These are phyloP conservation scores for Neonectria punicea DNA, from an alignment of 2,329 filamentous ascomycete genomes.

Conservation along the genomic window DNA sequence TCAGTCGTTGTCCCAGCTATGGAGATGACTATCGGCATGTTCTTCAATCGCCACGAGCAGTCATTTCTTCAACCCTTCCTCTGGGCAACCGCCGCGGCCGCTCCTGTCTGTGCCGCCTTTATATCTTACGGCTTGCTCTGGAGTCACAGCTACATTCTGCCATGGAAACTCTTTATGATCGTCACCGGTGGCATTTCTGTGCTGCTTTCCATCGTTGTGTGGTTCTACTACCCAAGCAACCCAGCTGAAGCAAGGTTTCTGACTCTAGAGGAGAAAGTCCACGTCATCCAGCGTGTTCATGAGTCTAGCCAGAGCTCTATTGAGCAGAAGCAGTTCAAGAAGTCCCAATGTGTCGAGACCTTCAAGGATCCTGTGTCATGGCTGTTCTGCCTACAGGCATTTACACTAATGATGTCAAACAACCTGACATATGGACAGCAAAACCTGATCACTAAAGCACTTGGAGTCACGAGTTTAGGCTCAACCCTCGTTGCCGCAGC, in stretches of 20 bases:
- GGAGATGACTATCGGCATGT: conserved; percentile 54
- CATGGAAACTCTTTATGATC: conserved; percentile 54
- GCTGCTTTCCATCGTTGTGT: conserved; percentile 47
- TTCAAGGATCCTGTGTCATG: conserved; percentile 46
- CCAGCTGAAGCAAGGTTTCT: conserved; percentile 52
- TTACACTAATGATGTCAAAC: conserved; percentile 50
- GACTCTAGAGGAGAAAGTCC: conserved; percentile 53
- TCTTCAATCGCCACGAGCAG: conserved; percentile 49
- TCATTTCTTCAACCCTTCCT: conserved; percentile 47
- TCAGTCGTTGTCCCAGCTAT: conserved; percentile 52
- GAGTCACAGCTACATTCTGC: conserved; percentile 44
- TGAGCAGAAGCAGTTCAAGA: conserved; percentile 51
- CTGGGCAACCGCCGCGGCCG: conserved; percentile 47
- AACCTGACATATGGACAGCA: conserved; percentile 54
- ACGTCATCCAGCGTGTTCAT: conserved; percentile 49
- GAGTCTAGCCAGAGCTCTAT: conserved; percentile 49
- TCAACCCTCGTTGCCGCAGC: conserved; percentile 53
- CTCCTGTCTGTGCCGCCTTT: conserved; percentile 52
- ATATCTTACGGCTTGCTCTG: conserved; percentile 54
- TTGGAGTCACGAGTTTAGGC: conserved; percentile 51
- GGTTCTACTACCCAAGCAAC: conserved; percentile 52
- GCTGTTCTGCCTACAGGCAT: conserved; percentile 45
- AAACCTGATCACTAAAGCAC: conserved; percentile 48
- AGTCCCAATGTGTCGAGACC: conserved; percentile 43
- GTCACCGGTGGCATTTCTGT: conserved; percentile 50